These are phyloP conservation scores for Prunus fruticosa DNA, from an alignment of 306 rosid genomes.

Conservation along the genomic window DNA sequence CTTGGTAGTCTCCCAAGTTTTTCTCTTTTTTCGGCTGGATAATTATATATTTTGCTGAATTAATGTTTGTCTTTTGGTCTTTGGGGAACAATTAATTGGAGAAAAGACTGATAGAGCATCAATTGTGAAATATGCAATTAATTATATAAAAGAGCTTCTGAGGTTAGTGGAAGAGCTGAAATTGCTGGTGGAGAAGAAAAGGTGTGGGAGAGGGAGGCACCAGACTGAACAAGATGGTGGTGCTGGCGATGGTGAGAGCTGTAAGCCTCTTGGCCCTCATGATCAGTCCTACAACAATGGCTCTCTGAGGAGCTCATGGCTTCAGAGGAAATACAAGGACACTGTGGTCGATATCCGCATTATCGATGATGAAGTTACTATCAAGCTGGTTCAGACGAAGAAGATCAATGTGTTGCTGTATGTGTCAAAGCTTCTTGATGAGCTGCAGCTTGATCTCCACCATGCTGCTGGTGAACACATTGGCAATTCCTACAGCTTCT, in stretches of 20 bases:
- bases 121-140: conserved; percentile 68
- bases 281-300: conserved; percentile 46
- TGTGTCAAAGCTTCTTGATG: conserved; percentile 60
- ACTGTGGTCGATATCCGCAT: conserved; percentile 75
- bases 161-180: conserved; percentile 61
- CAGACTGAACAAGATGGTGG: conserved; percentile 44
- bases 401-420: conserved; percentile 55
- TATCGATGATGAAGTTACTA: conserved; percentile 62
- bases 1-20: neutral
- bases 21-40: neutral
- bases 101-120: conserved; percentile 76
- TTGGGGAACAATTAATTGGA: neutral
- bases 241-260: conserved; percentile 48
- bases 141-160: conserved; percentile 57
- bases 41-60: neutral
- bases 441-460: conserved; percentile 74
- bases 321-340: conserved; percentile 82
- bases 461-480: conserved; percentile 85
- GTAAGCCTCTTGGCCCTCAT: conserved; percentile 46
- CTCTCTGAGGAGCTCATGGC: conserved; percentile 74
- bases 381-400: conserved; percentile 74
- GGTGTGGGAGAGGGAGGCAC: conserved; percentile 55
- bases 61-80: neutral
- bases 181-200: conserved; percentile 54
- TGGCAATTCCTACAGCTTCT: conserved; percentile 73